phyloP scores from a whole-genome alignment of 345 rosid species.

The Citrus medica region DNA sequence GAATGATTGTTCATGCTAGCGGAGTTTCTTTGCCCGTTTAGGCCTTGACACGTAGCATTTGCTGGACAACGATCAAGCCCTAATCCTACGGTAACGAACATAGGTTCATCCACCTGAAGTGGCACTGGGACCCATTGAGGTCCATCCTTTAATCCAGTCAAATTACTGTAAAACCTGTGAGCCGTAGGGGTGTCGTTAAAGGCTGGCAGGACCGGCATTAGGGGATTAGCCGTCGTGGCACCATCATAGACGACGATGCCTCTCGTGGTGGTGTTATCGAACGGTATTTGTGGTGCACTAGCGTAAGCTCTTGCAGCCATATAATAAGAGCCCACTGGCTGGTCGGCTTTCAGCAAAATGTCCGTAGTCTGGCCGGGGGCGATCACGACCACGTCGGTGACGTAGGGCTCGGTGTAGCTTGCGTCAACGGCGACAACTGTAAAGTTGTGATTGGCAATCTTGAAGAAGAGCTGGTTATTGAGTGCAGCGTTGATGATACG shows the following conservation, averaged over 20 bases:
- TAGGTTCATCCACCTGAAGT: slow-evolving; percentile 49
- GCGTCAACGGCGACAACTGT: slow-evolving; percentile 83
- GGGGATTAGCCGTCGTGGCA: slow-evolving; percentile 19
- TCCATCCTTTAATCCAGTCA: slow-evolving; percentile 40
- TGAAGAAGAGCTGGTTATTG: slow-evolving; percentile 74
- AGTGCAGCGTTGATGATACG: slow-evolving; percentile 93
- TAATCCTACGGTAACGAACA: slow-evolving; percentile 68
- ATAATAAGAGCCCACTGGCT: slow-evolving; percentile 58
- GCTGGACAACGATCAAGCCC: slow-evolving; percentile 41
- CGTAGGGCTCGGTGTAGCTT: slow-evolving; percentile 54
- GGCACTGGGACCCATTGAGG: slow-evolving; percentile 75
- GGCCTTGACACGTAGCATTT: slow-evolving; percentile 51
- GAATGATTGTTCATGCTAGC: slow-evolving; percentile 86
- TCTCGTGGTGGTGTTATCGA: slow-evolving; percentile 59
- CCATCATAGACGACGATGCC: slow-evolving; percentile 52
- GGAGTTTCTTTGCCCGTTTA: slow-evolving; percentile 31
- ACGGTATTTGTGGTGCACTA: slow-evolving; percentile 30
- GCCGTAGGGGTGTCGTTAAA: slow-evolving; percentile 71
- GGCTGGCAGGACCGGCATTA: slow-evolving; percentile 68
- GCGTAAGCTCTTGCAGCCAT: slow-evolving; percentile 71
- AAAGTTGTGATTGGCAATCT: slow-evolving; percentile 75
- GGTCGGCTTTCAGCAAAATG: slow-evolving; percentile 56
- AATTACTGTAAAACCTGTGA: slow-evolving; percentile 48
- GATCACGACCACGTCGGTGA: slow-evolving; percentile 54
- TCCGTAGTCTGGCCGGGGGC: slow-evolving; percentile 84